Evolutionary conservation across 129 eudicot species (phyloP).

Genomic region (Oenanthe sinensis): DNA sequence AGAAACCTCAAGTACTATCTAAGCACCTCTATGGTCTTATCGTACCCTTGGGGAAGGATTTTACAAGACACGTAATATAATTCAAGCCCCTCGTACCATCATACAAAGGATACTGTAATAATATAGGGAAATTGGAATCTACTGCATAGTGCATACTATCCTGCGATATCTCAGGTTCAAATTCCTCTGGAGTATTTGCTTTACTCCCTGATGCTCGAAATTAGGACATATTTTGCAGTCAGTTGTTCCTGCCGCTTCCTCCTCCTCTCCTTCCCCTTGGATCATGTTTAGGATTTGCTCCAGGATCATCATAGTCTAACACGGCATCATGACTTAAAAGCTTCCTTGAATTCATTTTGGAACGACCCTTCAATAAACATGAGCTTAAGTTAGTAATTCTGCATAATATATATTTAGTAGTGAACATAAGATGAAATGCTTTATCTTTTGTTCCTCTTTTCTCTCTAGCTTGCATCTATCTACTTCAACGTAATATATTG

Average conservation of each 20-base stretch:
- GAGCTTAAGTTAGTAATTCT: not conserved
- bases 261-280: conserved; percentile 52
- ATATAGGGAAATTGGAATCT: not conserved
- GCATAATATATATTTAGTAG: not conserved
- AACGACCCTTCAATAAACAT: conserved; percentile 32
- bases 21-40: conserved; percentile 2
- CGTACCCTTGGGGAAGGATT: not conserved
- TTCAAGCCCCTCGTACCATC: not conserved
- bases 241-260: conserved; percentile 40
- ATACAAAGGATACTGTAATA: not conserved
- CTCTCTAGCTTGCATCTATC: not conserved
- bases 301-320: conserved; percentile 72
- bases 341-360: conserved; percentile 42
- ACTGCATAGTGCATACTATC: not conserved
- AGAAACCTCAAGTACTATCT: not conserved
- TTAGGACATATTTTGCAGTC: conserved; percentile 7
- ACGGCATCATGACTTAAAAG: conserved; percentile 27
- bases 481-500: not conserved
- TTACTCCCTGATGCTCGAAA: conserved; percentile 8
- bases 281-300: conserved; percentile 69
- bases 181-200: not conserved
- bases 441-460: not conserved
- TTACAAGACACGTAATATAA: not conserved
- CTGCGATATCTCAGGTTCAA: not conserved
- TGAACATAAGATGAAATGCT: not conserved